phyloP scores from a whole-genome alignment of 2,329 filamentous ascomycete species.

The Penicillium palitans region DNA sequence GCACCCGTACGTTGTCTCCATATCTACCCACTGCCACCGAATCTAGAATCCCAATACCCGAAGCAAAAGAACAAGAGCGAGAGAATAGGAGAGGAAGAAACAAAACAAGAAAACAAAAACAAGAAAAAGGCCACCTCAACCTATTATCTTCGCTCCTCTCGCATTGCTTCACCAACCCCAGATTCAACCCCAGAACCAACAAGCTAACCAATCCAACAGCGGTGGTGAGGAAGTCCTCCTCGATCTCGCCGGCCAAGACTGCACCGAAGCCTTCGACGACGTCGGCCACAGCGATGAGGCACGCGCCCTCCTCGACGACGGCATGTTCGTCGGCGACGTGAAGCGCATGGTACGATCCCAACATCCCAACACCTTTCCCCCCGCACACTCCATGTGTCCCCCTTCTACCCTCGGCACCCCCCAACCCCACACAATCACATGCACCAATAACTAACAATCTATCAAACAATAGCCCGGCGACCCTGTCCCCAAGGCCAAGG shows the following conservation, averaged over 20 bases:
- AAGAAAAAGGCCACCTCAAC: not conserved
- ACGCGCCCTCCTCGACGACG: constrained; percentile 77
- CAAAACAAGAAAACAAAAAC: not conserved
- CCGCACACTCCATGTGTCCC: not conserved
- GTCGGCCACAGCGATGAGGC: constrained; percentile 99
- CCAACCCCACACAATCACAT: constrained; percentile 1
- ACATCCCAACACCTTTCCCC: not conserved
- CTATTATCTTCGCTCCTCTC: not conserved
- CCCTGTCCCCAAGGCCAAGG: constrained; percentile 66
- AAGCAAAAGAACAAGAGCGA: not conserved
- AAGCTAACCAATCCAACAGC: constrained; percentile 51
- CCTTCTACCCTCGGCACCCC: not conserved
- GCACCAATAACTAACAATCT: constrained; percentile 4
- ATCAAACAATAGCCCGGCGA: constrained; percentile 62
- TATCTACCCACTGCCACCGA: constrained; percentile 1
- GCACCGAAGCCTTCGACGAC: constrained; percentile 97
- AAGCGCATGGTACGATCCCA: constrained; percentile 71
- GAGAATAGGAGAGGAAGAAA: not conserved
- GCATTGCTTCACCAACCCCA: not conserved
- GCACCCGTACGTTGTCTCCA: constrained; percentile 69
- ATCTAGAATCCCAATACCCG: constrained; percentile 1
- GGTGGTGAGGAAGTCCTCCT: constrained; percentile 98
- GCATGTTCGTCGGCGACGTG: constrained; percentile 70
- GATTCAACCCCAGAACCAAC: not conserved
- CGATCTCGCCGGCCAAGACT: constrained; percentile 92